Conservation (phyloP, 495 filamentous ascomycete species). For the Oidiodendron maius region DNA sequence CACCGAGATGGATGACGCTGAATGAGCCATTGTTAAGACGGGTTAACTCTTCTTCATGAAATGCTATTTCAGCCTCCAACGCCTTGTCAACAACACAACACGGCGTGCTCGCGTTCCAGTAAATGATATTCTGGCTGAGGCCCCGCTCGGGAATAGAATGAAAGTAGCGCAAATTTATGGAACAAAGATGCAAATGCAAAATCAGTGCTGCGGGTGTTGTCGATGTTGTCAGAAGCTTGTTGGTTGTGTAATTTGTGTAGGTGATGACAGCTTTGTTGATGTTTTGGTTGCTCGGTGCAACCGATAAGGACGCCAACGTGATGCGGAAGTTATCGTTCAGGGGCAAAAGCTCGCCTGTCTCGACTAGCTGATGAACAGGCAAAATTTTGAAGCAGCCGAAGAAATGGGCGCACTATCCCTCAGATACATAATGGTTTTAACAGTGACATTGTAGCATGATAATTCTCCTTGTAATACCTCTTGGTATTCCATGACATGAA, state of each 20-base stretch:
- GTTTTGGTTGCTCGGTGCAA: not conserved
- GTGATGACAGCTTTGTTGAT: not conserved
- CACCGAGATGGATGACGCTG: conserved; percentile 68
- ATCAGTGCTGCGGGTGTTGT: not conserved
- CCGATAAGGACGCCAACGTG: not conserved
- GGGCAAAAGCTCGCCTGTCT: not conserved
- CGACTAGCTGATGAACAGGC: no score
- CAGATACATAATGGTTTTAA: no score
- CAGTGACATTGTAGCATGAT: no score
- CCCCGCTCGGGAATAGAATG: not conserved
- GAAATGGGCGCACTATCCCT: no score
- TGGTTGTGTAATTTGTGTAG: not conserved
- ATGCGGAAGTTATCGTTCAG: not conserved
- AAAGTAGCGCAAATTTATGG: not conserved
- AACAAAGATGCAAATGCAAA: not conserved
- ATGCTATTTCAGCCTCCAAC: no score
- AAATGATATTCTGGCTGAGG: not conserved
- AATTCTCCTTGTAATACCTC: no score
- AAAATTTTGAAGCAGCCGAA: no score
- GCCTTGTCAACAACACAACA: no score
- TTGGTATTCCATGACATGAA: no score
- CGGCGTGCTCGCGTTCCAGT: not conserved
- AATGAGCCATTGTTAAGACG: conserved; percentile 38
- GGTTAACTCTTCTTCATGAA: no score
- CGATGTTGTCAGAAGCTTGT: not conserved